Percentiles rank a stretch among this genome's conserved stretches.
Conservation (phyloP, 2,329 filamentous ascomycete species). For the Acephala macrosclerotiorum region DNA sequence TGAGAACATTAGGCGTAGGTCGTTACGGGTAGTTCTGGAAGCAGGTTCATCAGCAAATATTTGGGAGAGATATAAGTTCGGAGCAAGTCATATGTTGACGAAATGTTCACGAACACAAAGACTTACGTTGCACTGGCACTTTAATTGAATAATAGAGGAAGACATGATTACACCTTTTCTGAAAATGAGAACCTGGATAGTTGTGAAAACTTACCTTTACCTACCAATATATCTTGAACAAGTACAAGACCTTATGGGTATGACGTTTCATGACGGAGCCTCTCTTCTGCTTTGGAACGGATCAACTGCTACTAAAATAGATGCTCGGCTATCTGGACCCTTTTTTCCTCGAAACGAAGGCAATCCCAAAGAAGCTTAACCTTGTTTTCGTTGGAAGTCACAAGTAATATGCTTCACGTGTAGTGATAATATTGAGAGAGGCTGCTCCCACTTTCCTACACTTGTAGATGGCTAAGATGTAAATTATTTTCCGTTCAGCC, state of each 20-base stretch:
- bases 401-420: not conserved
- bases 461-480: not conserved
- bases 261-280: slow-evolving; percentile 4
- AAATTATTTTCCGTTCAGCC: not conserved
- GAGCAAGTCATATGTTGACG: no score
- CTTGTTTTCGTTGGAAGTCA: not conserved
- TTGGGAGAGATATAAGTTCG: not conserved
- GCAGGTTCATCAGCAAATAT: not conserved
- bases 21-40: slow-evolving; percentile 35
- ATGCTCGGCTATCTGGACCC: not conserved
- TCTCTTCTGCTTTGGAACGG: not conserved
- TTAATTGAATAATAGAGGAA: slow-evolving; percentile 57
- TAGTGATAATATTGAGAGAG: not conserved
- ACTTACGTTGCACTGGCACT: slow-evolving; percentile 56
- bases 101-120: no score
- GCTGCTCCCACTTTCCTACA: not conserved
- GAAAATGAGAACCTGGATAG: slow-evolving; percentile 1
- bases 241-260: not conserved
- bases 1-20: not conserved
- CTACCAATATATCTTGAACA: not conserved
- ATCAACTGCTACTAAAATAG: not conserved
- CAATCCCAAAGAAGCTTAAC: not conserved
- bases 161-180: slow-evolving; percentile 5
- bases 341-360: not conserved
- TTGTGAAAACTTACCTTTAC: not conserved